phyloP scores from a whole-genome alignment of 306 rosid species.

The Vigna unguiculata region DNA sequence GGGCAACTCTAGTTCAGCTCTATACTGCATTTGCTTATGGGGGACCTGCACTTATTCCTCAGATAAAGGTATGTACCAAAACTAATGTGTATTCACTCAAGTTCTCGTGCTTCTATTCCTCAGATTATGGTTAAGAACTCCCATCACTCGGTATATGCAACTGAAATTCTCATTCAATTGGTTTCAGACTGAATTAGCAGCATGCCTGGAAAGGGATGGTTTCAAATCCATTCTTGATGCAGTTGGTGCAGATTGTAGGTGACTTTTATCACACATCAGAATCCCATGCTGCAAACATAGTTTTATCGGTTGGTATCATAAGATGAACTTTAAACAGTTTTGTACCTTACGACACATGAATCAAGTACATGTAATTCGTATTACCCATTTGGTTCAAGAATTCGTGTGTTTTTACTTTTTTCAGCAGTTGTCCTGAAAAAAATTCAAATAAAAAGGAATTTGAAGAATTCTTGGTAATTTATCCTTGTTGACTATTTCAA shows the following conservation, averaged over 20 bases:
- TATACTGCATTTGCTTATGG: conserved; percentile 93
- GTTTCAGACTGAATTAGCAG: conserved; percentile 76
- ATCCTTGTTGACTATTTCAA: too few relatives aligned
- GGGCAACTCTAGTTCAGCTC: conserved; percentile 94
- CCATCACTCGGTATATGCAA: conserved; percentile 20
- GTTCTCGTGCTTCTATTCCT: conserved; percentile 25
- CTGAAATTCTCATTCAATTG: conserved; percentile 39
- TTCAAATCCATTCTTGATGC: conserved; percentile 85
- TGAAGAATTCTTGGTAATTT: too few relatives aligned
- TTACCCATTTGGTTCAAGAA: too few relatives aligned
- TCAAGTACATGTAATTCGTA: too few relatives aligned
- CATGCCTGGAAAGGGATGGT: conserved; percentile 93
- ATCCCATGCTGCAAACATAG: neutral
- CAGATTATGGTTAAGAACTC: conserved; percentile 11
- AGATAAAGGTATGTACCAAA: conserved; percentile 73
- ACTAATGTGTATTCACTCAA: neutral
- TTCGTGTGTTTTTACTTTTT: too few relatives aligned
- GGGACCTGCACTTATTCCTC: conserved; percentile 97
- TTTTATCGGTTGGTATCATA: too few relatives aligned
- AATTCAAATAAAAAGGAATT: too few relatives aligned
- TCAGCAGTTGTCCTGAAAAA: too few relatives aligned
- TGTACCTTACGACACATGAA: too few relatives aligned
- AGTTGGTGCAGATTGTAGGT: conserved; percentile 90
- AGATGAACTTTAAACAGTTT: too few relatives aligned
- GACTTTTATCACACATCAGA: conserved; percentile 28